These are phyloP conservation scores for Microcera coccophila DNA, from an alignment of 2,329 filamentous ascomycete species.

Conservation along the genomic window DNA sequence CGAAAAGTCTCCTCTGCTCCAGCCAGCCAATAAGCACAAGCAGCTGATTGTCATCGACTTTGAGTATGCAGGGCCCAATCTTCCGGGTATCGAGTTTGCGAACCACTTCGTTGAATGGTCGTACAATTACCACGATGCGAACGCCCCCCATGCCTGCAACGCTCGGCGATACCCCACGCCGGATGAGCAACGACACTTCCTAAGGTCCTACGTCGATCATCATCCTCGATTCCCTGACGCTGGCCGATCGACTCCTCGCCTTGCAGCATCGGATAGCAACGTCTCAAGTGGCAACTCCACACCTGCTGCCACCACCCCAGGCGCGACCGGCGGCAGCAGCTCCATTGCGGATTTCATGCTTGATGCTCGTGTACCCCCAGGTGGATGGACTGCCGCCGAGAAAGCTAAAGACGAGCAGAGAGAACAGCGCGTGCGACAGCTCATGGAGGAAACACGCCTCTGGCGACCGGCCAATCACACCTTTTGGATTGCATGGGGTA, in stretches of 20 bases:
- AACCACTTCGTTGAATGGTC: slow-evolving; percentile 99
- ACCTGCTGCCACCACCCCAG: slow-evolving; percentile 35
- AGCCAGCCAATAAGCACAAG: slow-evolving; percentile 90
- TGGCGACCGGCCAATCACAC: slow-evolving; percentile 88
- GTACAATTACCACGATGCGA: slow-evolving; percentile 87
- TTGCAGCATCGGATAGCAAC: slow-evolving; percentile 43
- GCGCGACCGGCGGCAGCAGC: slow-evolving; percentile 46
- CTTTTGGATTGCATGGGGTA: slow-evolving; percentile 93
- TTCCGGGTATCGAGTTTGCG: slow-evolving; percentile 83
- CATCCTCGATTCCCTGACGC: slow-evolving; percentile 59
- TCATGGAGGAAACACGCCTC: slow-evolving; percentile 74
- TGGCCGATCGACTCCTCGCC: slow-evolving; percentile 48
- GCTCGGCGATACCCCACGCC: slow-evolving; percentile 67
- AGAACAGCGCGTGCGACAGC: slow-evolving; percentile 63
- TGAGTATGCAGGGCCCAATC: slow-evolving; percentile 90
- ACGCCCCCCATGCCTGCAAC: slow-evolving; percentile 63
- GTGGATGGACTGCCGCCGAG: slow-evolving; percentile 52
- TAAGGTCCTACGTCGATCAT: slow-evolving; percentile 83
- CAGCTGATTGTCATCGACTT: slow-evolving; percentile 97
- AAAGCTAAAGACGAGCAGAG: slow-evolving; percentile 57
- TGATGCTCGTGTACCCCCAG: slow-evolving; percentile 61
- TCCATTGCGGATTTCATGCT: slow-evolving; percentile 73
- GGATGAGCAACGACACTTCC: slow-evolving; percentile 79
- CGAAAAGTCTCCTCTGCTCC: slow-evolving; percentile 78
- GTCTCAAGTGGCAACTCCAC: slow-evolving; percentile 25